Percentiles rank a stretch among this genome's conserved stretches.
Conservation (phyloP, 768 basidiomycete genomes). For the Crepidotus variabilis region DNA sequence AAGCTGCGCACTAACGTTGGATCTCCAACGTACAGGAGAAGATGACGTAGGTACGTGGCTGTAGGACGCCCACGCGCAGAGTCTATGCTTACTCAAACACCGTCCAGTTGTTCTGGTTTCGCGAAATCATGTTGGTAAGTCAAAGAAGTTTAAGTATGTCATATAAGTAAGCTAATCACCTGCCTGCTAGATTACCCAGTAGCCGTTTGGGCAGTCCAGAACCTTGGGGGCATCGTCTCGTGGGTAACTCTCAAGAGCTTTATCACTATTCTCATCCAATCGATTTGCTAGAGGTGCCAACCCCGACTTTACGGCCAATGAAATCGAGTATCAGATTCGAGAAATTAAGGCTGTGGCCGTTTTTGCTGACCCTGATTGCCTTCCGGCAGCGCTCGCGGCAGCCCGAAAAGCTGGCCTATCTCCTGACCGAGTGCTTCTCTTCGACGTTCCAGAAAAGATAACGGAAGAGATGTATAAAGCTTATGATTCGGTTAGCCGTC, state of each 20-base stretch:
- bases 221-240: conserved; percentile 56
- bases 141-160: background rate
- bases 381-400: conserved; percentile 40
- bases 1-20: background rate
- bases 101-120: conserved; percentile 57
- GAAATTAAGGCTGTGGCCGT: conserved; percentile 45
- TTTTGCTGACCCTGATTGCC: conserved; percentile 42
- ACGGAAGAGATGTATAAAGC: conserved; percentile 6
- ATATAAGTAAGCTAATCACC: background rate
- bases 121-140: conserved; percentile 61
- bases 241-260: conserved; percentile 23
- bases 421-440: conserved; percentile 38
- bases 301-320: conserved; percentile 49
- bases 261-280: background rate
- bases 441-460: conserved; percentile 24
- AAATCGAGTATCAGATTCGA: conserved; percentile 54
- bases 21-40: conserved; percentile 28
- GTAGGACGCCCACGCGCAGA: background rate
- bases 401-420: conserved; percentile 33
- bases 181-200: conserved; percentile 45
- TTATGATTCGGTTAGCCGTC: conserved; percentile 35
- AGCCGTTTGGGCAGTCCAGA: conserved; percentile 53
- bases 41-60: conserved; percentile 44
- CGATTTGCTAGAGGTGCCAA: conserved; percentile 48
- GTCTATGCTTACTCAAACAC: background rate